Evolutionary conservation across 176 grass and related monocot species (phyloP), one percentile per base, ranked within the genome.

Genomic region (Miscanthus lutarioriparius): DNA sequence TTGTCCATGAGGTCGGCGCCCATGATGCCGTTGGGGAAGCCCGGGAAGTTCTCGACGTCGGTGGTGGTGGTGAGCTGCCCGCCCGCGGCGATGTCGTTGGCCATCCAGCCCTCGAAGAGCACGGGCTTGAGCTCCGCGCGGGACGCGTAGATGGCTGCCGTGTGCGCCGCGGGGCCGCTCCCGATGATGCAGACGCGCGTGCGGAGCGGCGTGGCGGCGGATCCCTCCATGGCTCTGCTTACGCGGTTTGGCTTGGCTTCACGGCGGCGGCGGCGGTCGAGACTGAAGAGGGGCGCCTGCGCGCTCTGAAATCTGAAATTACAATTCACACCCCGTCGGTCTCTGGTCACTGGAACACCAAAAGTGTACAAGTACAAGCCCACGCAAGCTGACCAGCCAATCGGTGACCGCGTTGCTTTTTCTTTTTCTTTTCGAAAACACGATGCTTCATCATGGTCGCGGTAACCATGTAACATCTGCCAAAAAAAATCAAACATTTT

Each of bases 21-120:
- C n/a, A 95, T 72, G 86, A 98, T 87, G 7, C 93, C 96, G 0
- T 87, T 72, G 33, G 48, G 93, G 77, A 98, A 98, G 15, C 93
- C 93, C 15, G 91, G 93, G 91, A 98, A 96, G 83, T 98, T 98
- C 80, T 98, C 93, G 36, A 98, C 96, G 63, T 98, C 93, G 28
- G 93, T 98, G 89, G 96, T 96, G 80, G 96, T 98, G 76, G 96
- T 98, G 80, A 98, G 93, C 87, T 98, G 96, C 47, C 88, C 80
- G 37, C 88, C 80, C 8, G 80, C 74, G 45, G 90, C 89, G 83
- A 99, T 96, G 89, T 94, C 91, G 71, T 99, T 99, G 70, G 93
- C 93, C 58, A 96, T 54, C 89, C 91, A 96, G 17, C 96, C 96
- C 81, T 99, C 91, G 81, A 95, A 96, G 77, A 98, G 87, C 61